Base-by-base conservation (phyloP, 2,329 filamentous ascomycete genomes). In the Clonostachys chloroleuca region DNA sequence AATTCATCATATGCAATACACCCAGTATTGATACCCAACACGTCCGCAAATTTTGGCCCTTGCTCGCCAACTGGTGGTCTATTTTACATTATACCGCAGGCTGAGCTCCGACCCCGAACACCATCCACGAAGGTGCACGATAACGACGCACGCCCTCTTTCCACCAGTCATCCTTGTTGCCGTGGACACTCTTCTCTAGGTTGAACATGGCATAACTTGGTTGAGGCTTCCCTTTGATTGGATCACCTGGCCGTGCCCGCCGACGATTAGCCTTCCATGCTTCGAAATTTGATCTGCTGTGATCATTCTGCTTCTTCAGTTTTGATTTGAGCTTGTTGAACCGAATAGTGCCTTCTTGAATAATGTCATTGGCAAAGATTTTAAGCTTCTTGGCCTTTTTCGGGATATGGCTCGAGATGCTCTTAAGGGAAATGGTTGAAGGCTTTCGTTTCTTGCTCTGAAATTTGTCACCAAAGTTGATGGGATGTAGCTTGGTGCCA, bases 161-260 rank as follows among this genome's bases (percentile, higher is more conserved):
- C 66, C 66, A 69, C 66, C 66, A 69, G 64, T 66, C 68, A 14
- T 61, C 58, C 34, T 62, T 52, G 34, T 57, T 52, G 12, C 55
- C 56, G 40, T 51, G 52, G 5, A 51, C 49, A 35, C 49, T 51
- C 36, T 51, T 49, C 16, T 64, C 57, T 24, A 59, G 43, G 4
- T 54, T 53, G 47, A 63, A 64, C 2, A 52, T 34, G 34, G 51
- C 53, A 44, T 53, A 56, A 6, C 51, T 55, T 39, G 52, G 56
- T 30, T 58, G 53, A 8, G 54, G n/a, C 20, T 59, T 61, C n/a
- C 49, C 51, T 45, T 55, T 56, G 35, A 55, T 47, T 4, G 54
- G 45, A 46, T 60, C 57, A 4, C 49, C 52, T 37, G 57, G 56
- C 7, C 48, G 55, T 12, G 53, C 46, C 41, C 52, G 55, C 36